Evolutionary conservation across 164 flowering plant species (phyloP).

Genomic region (Buxus sempervirens): DNA sequence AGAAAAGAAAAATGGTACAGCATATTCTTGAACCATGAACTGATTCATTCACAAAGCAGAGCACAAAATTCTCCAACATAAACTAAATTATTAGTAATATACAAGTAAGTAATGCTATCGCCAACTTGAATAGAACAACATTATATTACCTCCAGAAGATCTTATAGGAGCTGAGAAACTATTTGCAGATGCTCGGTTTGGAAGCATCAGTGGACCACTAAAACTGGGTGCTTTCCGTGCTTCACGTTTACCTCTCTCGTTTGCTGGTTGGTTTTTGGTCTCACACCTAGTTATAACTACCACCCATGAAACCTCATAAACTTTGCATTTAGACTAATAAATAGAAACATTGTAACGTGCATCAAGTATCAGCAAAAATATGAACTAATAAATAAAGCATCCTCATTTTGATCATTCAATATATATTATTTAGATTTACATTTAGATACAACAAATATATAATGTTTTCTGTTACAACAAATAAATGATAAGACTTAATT

Average conservation of each 20-base stretch:
- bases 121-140: not conserved
- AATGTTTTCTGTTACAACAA: not conserved
- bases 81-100: not conserved
- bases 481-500: not conserved
- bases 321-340: too few relatives aligned
- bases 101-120: not conserved
- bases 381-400: not conserved
- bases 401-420: not conserved
- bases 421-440: not conserved
- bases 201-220: constrained; percentile 96
- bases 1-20: constrained; percentile 1
- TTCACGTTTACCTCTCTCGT: constrained; percentile 46
- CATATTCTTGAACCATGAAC: not conserved
- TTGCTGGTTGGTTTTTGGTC: constrained; percentile 41
- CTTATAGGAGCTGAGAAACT: constrained; percentile 98
- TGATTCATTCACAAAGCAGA: not conserved
- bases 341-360: too few relatives aligned
- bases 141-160: constrained; percentile 74
- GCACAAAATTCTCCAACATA: too few relatives aligned
- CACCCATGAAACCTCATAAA: constrained; percentile 3
- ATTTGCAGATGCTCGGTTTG: constrained; percentile 93
- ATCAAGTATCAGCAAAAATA: too few relatives aligned
- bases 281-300: constrained; percentile 46
- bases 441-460: not conserved
- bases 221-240: constrained; percentile 67